A percentile compares a stretch with the other conserved stretches of the same genome.
phyloP scores from a whole-genome alignment of 139 green algal genomes.

The Spirogloea muscicola region DNA sequence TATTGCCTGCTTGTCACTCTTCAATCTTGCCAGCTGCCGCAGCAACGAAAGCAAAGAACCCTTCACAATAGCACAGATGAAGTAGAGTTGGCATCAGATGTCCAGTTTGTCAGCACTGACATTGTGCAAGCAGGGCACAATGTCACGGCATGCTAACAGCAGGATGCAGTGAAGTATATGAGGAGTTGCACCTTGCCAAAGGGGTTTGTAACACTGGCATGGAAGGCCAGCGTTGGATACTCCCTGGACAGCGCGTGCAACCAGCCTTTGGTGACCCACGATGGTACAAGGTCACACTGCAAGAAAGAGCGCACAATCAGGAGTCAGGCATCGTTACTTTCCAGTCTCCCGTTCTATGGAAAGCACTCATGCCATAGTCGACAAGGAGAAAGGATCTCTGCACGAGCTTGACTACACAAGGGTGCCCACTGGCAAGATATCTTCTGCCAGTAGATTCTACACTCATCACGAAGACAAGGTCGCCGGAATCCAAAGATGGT shows the following conservation, averaged over 20 bases:
- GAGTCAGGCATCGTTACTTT: too few species aligned
- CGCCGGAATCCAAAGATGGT: conserved; percentile 9
- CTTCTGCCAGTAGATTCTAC: too few species aligned
- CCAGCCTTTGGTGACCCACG: conserved; percentile 97
- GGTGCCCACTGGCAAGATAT: too few species aligned
- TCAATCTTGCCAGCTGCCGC: conserved; percentile 82
- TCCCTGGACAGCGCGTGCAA: conserved; percentile 80
- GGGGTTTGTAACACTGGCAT: conserved; percentile 90
- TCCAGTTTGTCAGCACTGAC: too few species aligned
- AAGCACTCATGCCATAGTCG: background rate
- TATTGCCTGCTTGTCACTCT: conserved; percentile 90
- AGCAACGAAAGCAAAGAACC: conserved; percentile 76
- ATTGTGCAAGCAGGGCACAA: too few species aligned
- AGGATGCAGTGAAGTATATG: too few species aligned
- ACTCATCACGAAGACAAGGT: background rate
- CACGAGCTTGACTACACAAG: too few species aligned
- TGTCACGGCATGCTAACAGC: too few species aligned
- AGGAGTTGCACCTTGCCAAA: conserved; percentile 97
- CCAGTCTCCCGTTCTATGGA: background rate
- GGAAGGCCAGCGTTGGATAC: conserved; percentile 96
- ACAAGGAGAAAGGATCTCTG: too few species aligned
- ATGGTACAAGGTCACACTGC: conserved; percentile 72
- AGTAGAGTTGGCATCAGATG: too few species aligned
- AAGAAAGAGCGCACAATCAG: too few species aligned
- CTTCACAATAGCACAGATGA: background rate